A percentile compares a stretch with the other conserved stretches of the same genome.
Conservation (phyloP, 345 rosid genomes). For the Chamaenerion angustifolium region DNA sequence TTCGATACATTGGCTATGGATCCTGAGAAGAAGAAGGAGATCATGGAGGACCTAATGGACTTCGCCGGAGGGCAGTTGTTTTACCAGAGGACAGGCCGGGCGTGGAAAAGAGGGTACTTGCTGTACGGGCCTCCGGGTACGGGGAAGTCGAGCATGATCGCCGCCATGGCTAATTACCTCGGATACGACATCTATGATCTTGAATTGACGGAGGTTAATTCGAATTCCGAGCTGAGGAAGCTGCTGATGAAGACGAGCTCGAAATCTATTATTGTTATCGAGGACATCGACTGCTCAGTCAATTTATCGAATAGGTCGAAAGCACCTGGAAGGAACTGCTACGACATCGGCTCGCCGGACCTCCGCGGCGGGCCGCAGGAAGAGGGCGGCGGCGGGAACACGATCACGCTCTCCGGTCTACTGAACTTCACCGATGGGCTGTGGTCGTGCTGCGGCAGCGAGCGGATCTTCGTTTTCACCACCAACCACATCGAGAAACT, state of each 20-base stretch:
- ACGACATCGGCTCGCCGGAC: constrained; percentile 26
- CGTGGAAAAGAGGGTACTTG: constrained; percentile 89
- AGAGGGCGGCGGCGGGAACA: constrained; percentile 24
- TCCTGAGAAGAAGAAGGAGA: constrained; percentile 39
- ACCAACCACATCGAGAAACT: constrained; percentile 88
- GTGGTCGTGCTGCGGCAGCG: constrained; percentile 98
- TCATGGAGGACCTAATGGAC: constrained; percentile 63
- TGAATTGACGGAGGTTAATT: constrained; percentile 86
- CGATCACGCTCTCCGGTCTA: constrained; percentile 78
- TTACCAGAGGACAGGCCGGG: constrained; percentile 81
- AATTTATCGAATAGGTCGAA: constrained; percentile 56
- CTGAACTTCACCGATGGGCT: constrained; percentile 90
- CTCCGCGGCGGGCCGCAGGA: constrained; percentile 27
- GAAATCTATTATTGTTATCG: constrained; percentile 81
- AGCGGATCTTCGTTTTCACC: constrained; percentile 86
- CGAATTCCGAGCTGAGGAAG: constrained; percentile 75
- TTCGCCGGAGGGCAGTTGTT: constrained; percentile 50
- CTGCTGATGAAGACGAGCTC: constrained; percentile 83
- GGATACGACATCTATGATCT: constrained; percentile 91
- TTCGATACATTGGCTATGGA: constrained; percentile 88
- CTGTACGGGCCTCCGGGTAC: constrained; percentile 94
- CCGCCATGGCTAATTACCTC: constrained; percentile 88
- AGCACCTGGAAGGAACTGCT: constrained; percentile 13
- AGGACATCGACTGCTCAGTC: constrained; percentile 84
- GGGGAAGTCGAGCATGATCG: constrained; percentile 94